Conservation (phyloP, 2,329 filamentous ascomycete species). For the Fusarium compactum region DNA sequence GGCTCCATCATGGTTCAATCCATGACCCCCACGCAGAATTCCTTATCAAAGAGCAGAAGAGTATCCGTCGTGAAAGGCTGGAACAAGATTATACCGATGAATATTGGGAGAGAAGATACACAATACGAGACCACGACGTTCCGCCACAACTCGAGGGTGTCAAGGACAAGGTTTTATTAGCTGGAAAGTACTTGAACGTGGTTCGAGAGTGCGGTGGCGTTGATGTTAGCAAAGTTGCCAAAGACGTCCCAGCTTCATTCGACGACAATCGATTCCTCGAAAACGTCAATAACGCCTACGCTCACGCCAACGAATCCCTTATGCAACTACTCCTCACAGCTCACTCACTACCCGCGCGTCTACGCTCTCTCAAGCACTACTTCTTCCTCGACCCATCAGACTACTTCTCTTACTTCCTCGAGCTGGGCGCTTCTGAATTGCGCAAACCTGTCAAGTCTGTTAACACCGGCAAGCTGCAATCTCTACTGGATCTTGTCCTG, state of each 20-base stretch:
- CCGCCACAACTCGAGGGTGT: conserved; percentile 91
- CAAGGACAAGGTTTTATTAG: conserved; percentile 93
- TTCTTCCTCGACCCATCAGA: conserved; percentile 98
- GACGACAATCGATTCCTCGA: conserved; percentile 93
- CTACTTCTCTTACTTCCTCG: conserved; percentile 98
- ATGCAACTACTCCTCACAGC: conserved; percentile 92
- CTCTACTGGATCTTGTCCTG: conserved; percentile 92
- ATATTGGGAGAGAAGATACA: conserved; percentile 98
- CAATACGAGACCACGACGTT: conserved; percentile 89
- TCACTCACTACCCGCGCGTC: conserved; percentile 86
- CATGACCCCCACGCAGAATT: conserved; percentile 95
- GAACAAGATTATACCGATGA: conserved; percentile 99
- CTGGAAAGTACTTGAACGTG: conserved; percentile 97
- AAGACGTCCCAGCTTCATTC: conserved; percentile 90
- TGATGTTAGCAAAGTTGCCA: conserved; percentile 88
- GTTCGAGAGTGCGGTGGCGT: conserved; percentile 97
- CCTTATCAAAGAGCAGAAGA: conserved; percentile 94
- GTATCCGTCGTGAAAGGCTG: conserved; percentile 88
- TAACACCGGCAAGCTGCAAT: conserved; percentile 94
- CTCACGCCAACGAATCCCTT: conserved; percentile 93
- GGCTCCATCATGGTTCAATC: conserved; percentile 96
- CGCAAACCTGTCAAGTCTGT: conserved; percentile 89
- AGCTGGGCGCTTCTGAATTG: conserved; percentile 88
- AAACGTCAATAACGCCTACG: conserved; percentile 95
- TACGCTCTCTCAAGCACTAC: conserved; percentile 96